Percentiles rank a stretch among this genome's conserved stretches.
Conservation (phyloP, 2,329 filamentous ascomycete genomes). For the Colletotrichum sp. region DNA sequence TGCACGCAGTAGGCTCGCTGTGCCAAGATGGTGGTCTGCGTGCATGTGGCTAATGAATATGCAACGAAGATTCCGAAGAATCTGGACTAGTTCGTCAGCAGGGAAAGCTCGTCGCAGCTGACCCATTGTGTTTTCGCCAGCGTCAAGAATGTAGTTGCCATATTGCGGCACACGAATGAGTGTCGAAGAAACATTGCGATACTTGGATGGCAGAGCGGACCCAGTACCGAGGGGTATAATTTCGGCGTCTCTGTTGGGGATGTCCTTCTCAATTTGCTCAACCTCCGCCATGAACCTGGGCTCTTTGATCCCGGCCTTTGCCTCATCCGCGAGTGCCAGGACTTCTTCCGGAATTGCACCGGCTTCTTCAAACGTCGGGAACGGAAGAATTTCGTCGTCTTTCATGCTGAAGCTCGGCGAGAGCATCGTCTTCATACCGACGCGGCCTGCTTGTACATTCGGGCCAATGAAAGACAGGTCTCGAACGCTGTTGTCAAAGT, state of each 20-base stretch:
- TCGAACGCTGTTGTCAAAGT: slow-evolving; percentile 62
- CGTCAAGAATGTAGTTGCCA: slow-evolving; percentile 91
- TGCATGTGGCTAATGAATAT: slow-evolving; percentile 97
- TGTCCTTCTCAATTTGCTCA: slow-evolving; percentile 60
- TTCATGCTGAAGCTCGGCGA: slow-evolving; percentile 53
- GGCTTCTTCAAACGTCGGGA: slow-evolving; percentile 42
- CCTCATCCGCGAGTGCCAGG: slow-evolving; percentile 55
- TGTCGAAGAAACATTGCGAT: slow-evolving; percentile 92
- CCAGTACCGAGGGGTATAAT: slow-evolving; percentile 90
- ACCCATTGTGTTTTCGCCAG: slow-evolving; percentile 89
- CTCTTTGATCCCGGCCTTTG: slow-evolving; percentile 44
- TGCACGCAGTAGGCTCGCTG: slow-evolving; percentile 77
- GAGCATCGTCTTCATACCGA: slow-evolving; percentile 50
- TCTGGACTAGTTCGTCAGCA: slow-evolving; percentile 65
- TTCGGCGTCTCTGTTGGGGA: slow-evolving; percentile 79
- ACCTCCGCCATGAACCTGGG: slow-evolving; percentile 54
- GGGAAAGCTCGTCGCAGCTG: slow-evolving; percentile 80
- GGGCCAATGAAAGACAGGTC: slow-evolving; percentile 21
- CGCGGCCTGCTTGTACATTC: slow-evolving; percentile 43
- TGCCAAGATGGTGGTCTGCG: slow-evolving; percentile 94
- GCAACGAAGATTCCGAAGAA: slow-evolving; percentile 78
- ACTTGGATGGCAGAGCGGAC: slow-evolving; percentile 87
- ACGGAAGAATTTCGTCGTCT: slow-evolving; percentile 49
- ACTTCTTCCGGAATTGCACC: slow-evolving; percentile 48
- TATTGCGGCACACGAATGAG: slow-evolving; percentile 82